Conservation (phyloP, 164 flowering plant species). For the Vitis cinerea region DNA sequence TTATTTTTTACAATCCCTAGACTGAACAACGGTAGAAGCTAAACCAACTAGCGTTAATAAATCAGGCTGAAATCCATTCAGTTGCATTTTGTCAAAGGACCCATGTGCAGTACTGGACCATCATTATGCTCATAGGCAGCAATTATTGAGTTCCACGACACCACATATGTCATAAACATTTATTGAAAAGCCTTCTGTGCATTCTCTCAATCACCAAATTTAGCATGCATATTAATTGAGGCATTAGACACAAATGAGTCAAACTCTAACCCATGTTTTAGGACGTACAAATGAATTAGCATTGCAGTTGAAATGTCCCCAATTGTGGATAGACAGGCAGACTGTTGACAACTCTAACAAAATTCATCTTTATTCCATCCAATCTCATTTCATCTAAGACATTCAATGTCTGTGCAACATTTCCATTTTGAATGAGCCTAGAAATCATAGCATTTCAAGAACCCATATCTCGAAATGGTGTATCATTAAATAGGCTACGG, state of each 20-base stretch:
- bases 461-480: constrained; percentile 49
- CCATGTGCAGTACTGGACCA: constrained; percentile 38
- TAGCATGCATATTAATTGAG: constrained; percentile 68
- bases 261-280: constrained; percentile 53
- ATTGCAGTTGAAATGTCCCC: constrained; percentile 32
- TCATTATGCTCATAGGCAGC: constrained; percentile 65
- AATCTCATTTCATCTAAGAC: constrained; percentile 40
- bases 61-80: constrained; percentile 44
- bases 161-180: constrained; percentile 44
- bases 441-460: constrained; percentile 77
- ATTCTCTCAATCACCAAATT: constrained; percentile 35
- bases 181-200: constrained; percentile 45
- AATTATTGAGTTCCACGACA: constrained; percentile 70
- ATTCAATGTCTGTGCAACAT: constrained; percentile 39
- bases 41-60: constrained; percentile 60
- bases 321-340: constrained; percentile 58
- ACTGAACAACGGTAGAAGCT: constrained; percentile 52
- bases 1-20: constrained; percentile 31
- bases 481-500: constrained; percentile 47
- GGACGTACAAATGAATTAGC: constrained; percentile 47
- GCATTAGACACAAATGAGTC: constrained; percentile 66
- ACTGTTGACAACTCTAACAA: constrained; percentile 47
- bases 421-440: constrained; percentile 56
- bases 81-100: constrained; percentile 45
- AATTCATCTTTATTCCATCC: constrained; percentile 49